Base-by-base conservation (phyloP, 768 basidiomycete genomes). In the Rhodocollybia butyracea region DNA sequence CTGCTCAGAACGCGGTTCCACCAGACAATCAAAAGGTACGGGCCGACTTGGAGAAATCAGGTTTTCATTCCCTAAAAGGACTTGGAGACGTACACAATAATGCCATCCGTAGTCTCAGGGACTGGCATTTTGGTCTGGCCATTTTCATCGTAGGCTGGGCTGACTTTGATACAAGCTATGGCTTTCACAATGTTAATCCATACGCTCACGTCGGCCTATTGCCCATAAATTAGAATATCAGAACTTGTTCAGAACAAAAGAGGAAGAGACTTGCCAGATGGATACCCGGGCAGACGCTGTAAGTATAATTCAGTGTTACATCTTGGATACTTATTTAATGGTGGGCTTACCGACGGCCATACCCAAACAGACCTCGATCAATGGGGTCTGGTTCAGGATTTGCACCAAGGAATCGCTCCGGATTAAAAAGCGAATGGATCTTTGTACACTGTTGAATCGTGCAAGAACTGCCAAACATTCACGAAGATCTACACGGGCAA, bases 391-490 rank as follows among this genome's bases (percentile, higher is more conserved):
- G 57, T 55, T 61, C 56, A 32, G 61, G 46, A 50, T 48, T 8
- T 55, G 51, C 6, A 53, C 61, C 57, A 21, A 67, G 46, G 45
- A 68, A 73, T 11, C 72, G 66, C 12, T 71, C 69, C 1, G 72
- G 72, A 38, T 65, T 63, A 61, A 73, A n/a, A 73, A 3, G 31
- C 29, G 24, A 63, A 57, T 4, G 74, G 74, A 45, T 73, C 58
- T 3, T 61, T 48, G 51, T 70, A 76, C 8, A 60, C 55, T 11
- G 40, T 36, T 10, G 67, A 64, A 56, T 76, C 70, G 47, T 24
- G 41, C 5, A 55, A 13, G 21, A 43, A 60, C 3, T 46, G 60
- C 65, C 65, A 65, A 40, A 63, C 59, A 38, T 65, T 65, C 12
- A 46, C 55, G n/a, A 56, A 53, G 13, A 55, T 22, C 51, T 43